A percentile compares a stretch with the other conserved stretches of the same genome.
Conservation (phyloP, 148 eudicot genomes). For the Silene latifolia region DNA sequence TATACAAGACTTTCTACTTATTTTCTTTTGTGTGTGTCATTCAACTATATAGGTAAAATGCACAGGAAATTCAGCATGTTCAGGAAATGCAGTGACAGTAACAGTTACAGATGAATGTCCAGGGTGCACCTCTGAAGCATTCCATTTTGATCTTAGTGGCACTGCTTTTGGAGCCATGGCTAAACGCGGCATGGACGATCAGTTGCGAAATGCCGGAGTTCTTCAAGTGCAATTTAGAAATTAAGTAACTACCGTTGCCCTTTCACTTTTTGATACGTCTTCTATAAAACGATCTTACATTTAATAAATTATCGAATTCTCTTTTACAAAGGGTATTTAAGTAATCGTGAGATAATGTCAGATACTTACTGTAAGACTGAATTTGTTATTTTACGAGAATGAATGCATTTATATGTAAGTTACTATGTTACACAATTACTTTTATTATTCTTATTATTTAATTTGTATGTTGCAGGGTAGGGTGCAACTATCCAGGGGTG, state of each 20-base stretch:
- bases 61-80: constrained; percentile 46
- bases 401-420: too few species aligned
- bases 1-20: too few species aligned
- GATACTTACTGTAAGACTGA: too few species aligned
- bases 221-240: constrained; percentile 42
- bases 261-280: too few species aligned
- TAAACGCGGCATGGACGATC: constrained; percentile 33
- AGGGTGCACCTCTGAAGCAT: constrained; percentile 37
- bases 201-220: constrained; percentile 52
- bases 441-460: too few species aligned
- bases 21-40: not conserved
- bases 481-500: constrained; percentile 48
- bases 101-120: constrained; percentile 70
- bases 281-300: not conserved
- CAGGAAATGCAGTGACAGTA: constrained; percentile 57
- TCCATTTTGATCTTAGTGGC: constrained; percentile 75
- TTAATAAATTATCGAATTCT: too few species aligned
- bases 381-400: too few species aligned
- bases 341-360: too few species aligned
- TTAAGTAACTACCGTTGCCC: constrained; percentile 39
- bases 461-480: constrained; percentile 30
- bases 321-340: too few species aligned
- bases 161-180: constrained; percentile 82
- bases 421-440: too few species aligned
- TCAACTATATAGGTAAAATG: constrained; percentile 51